Evolutionary conservation across 2,329 filamentous ascomycete species (phyloP), one percentile per base, ranked within the genome.

Genomic region (Podosphaera aphanis): DNA sequence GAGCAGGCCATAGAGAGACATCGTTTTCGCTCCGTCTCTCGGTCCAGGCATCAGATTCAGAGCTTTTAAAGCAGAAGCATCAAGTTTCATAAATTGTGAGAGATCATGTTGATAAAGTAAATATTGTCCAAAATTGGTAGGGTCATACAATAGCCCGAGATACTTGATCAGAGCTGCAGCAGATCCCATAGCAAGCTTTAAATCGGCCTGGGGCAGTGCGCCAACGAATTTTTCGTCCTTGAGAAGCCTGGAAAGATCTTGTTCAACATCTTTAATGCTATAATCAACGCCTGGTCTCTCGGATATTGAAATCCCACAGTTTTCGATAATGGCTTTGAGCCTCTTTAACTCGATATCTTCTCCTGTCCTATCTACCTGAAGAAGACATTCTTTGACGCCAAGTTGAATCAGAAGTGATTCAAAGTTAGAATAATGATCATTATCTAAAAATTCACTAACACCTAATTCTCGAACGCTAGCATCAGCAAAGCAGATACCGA

Each of bases 391-490:
- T 59, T 85, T 90, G 18, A 94, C 84, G 5, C 90, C 90, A 2
- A 98, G 74, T 59, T 98, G 92, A 53, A 98, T 98, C 45, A 98
- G 73, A 16, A 98, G 70, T 2, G 86, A 85, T 64, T 98, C 90
- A 53, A 98, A 92, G 61, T 98, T 98, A 45, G 88, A 95, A 65
- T 92, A 98, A 8, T 94, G 69, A 59, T 98, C 90, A 58, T 95
- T 98, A 67, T 98, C 90, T n/a, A 93, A 73, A 53, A 98, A 98
- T 59, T 98, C 92, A 66, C 83, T 93, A 46, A 98, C 85, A 7
- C 90, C 90, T 2, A 98, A 71, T 65, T 98, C 90, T 44, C 90
- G 73, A 21, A 95, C 88, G 53, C 84, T 94, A 1, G 92, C 90
- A 66, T 98, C 90, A 6, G 90, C 92, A 59, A 98, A 98, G 63